A percentile compares a stretch with the other conserved stretches of the same genome.
These are phyloP conservation scores for Epichloe gansuensis DNA, from an alignment of 2,329 filamentous ascomycete species.

Conservation along the genomic window DNA sequence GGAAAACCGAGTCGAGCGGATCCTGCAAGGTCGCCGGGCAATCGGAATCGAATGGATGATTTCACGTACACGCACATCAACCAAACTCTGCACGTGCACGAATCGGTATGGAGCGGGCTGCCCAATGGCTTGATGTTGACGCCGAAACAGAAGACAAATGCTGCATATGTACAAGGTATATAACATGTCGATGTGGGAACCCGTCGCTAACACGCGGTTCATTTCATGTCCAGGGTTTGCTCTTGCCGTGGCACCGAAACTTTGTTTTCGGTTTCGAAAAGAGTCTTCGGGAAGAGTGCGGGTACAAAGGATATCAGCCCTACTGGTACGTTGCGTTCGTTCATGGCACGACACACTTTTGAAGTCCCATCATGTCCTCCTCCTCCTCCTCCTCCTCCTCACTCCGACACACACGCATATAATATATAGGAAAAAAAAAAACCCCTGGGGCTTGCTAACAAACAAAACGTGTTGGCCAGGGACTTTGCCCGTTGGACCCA, in stretches of 20 bases:
- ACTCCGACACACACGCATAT: no score
- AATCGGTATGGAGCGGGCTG: not conserved
- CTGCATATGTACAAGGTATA: no score
- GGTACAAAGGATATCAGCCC: conserved; percentile 17
- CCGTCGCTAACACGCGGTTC: no score
- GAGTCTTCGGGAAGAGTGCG: conserved; percentile 28
- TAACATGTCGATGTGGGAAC: no score
- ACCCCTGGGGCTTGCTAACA: no score
- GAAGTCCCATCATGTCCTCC: no score
- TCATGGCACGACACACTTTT: no score
- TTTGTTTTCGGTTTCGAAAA: conserved; percentile 26
- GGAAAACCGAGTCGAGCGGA: not conserved
- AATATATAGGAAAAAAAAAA: no score
- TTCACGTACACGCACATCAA: conserved; percentile 5
- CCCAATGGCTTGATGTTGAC: no score
- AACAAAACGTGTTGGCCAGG: not conserved
- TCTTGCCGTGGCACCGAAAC: conserved; percentile 27
- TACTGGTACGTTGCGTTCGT: conserved; percentile 1
- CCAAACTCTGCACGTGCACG: not conserved
- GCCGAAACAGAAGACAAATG: no score
- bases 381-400: not conserved
- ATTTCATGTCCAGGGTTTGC: not conserved
- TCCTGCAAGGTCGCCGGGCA: not conserved
- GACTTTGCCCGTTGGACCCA: conserved; percentile 2
- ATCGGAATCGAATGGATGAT: conserved; percentile 5